Base-by-base conservation (phyloP, 805 yeast species). In the Tetrapisispora namnaoensis region DNA sequence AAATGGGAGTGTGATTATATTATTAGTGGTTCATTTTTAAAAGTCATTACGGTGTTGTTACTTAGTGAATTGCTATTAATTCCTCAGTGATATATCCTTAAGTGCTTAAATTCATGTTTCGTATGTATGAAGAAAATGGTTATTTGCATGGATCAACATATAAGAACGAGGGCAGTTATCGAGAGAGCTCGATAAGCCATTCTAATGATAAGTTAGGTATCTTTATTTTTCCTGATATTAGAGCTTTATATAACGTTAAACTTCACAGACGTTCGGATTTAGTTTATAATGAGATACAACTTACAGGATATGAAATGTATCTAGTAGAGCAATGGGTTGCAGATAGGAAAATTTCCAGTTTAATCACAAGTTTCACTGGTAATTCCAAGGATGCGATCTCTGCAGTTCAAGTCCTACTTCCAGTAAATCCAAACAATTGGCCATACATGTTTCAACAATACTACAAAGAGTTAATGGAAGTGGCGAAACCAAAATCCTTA, bases 291-390 rank as follows among this genome's bases (percentile, higher is more conserved):
- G 74, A 71, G 47, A 65, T 80, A 4, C 68, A 66, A 10, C 71
- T 83, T 22, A 57, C 71, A 1, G 98, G 99, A 1, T 88, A 84
- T 61, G 98, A 93, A 65, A 77, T 86, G 16, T 93, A 93, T 63
- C 72, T 93, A 37, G 95, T 91, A 11, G 98, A 93, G 63, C 97
- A 91, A 65, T 93, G 99, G 99, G 83, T 86, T 2, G 74, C 83
- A 34, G 82, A 81, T 50, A 71, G 98, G 42, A 72, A 76, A 39
- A 69, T 79, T 13, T 80, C 86, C 24, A 74, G 83, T 1, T 73
- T 85, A 5, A 82, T 91, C 17, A 79, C 93, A 1, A 79, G 91
- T 0, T 93, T 77, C 64, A 91, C 98, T 0, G 99, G 99, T 2
- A 86, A 88, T 59, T 61, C 77, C 5, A 71, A 72, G n/a, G 86